Evolutionary conservation across 1,139 yeast species (phyloP).

Genomic region (Yamadazyma kanchanaburiensis): DNA sequence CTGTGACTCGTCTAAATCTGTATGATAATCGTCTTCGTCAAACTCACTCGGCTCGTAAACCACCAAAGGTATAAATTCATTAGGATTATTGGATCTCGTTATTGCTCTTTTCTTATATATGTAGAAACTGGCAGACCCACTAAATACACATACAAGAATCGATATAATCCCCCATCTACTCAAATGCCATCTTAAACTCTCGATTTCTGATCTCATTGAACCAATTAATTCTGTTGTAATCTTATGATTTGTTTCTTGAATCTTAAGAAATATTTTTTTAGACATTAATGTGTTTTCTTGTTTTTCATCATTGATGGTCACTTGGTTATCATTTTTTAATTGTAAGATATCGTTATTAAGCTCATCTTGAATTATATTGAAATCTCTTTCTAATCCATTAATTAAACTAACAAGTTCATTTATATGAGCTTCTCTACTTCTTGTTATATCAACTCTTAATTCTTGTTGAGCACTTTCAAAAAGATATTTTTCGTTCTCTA

Average conservation of each 20-base stretch:
- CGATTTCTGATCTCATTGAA: slow-evolving; percentile 82
- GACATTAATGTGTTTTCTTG: slow-evolving; percentile 80
- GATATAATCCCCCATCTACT: slow-evolving; percentile 82
- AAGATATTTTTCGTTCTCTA: slow-evolving; percentile 82
- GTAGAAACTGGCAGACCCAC: slow-evolving; percentile 43
- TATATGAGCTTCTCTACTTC: slow-evolving; percentile 68
- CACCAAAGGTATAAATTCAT: slow-evolving; percentile 43
- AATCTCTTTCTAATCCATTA: slow-evolving; percentile 67
- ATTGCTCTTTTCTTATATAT: slow-evolving; percentile 27
- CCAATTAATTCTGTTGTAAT: slow-evolving; percentile 81
- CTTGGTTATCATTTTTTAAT: slow-evolving; percentile 71
- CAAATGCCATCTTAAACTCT: slow-evolving; percentile 87
- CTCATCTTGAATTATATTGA: slow-evolving; percentile 73
- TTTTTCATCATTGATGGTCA: slow-evolving; percentile 82
- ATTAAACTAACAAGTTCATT: slow-evolving; percentile 67
- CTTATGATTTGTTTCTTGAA: slow-evolving; percentile 83
- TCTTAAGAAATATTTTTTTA: slow-evolving; percentile 62
- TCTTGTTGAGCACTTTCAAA: slow-evolving; percentile 95
- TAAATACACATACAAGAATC: slow-evolving; percentile 42
- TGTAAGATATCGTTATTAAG: slow-evolving; percentile 66
- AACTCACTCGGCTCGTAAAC: slow-evolving; percentile 48
- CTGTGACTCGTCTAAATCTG: slow-evolving; percentile 40
- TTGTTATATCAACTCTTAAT: slow-evolving; percentile 71
- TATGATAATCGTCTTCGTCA: slow-evolving; percentile 47
- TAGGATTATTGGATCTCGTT: slow-evolving; percentile 20